phyloP scores from a whole-genome alignment of 768 basidiomycete genomes.

The Suillus alpinus region DNA sequence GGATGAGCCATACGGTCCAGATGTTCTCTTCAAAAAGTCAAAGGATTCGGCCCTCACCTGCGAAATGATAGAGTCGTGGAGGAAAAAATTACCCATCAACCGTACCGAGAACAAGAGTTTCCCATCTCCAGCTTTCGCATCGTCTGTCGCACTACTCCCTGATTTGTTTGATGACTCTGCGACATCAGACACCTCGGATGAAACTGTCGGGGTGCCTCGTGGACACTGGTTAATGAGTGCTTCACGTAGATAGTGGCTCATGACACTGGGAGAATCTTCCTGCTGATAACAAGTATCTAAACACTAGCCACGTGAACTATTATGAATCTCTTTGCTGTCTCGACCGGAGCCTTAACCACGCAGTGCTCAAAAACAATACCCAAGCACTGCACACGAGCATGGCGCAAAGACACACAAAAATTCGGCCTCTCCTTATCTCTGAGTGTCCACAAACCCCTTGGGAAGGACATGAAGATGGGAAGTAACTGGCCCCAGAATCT shows the following conservation, averaged over 20 bases:
- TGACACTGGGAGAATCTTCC: neutral
- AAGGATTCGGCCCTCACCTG: slow-evolving; percentile 22
- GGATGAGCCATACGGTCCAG: slow-evolving; percentile 2
- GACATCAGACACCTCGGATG: slow-evolving; percentile 29
- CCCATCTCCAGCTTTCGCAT: neutral
- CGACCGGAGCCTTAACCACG: slow-evolving; percentile 53
- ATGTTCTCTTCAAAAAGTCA: slow-evolving; percentile 19
- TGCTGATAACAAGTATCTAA: neutral
- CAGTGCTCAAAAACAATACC: slow-evolving; percentile 63
- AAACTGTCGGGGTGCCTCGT: slow-evolving; percentile 27
- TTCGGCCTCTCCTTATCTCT: slow-evolving; percentile 47
- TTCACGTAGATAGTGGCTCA: neutral
- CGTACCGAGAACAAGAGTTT: slow-evolving; percentile 10
- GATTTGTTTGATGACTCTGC: slow-evolving; percentile 24
- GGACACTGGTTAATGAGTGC: slow-evolving; percentile 29
- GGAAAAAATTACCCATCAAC: slow-evolving; percentile 22
- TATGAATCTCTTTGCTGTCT: slow-evolving; percentile 30
- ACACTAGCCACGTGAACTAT: neutral
- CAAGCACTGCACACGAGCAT: slow-evolving; percentile 51
- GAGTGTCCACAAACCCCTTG: slow-evolving; percentile 21
- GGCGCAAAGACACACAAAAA: slow-evolving; percentile 44
- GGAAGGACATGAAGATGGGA: slow-evolving; percentile 12
- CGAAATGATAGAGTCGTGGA: slow-evolving; percentile 31
- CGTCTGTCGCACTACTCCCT: neutral
- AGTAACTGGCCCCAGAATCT: neutral